Evolutionary conservation across 164 flowering plant species (phyloP).

Genomic region (Magnolia sinica): DNA sequence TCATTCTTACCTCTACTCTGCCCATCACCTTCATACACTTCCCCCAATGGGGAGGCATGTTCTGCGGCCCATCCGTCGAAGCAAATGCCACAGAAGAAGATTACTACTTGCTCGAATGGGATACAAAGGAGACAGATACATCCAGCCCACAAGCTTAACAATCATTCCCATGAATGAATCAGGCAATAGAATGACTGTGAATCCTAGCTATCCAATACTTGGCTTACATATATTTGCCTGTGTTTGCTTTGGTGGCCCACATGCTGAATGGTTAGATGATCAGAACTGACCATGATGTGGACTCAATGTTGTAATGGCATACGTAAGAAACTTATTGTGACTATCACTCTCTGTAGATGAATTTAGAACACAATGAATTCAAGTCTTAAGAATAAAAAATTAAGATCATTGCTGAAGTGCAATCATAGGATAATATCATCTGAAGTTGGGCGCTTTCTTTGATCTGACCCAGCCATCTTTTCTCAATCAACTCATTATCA

Average conservation of each 20-base stretch:
- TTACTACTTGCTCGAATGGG: slow-evolving; percentile 71
- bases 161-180: neutral
- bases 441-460: slow-evolving; percentile 2
- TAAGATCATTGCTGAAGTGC: no score
- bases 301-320: no score
- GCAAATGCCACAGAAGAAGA: slow-evolving; percentile 53
- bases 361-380: no score
- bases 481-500: slow-evolving; percentile 67
- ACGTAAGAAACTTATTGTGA: no score
- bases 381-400: no score
- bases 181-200: no score
- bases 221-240: no score
- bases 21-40: slow-evolving; percentile 63
- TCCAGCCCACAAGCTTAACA: neutral
- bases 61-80: slow-evolving; percentile 55
- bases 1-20: slow-evolving; percentile 68
- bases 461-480: slow-evolving; percentile 50
- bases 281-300: no score
- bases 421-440: neutral
- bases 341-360: no score
- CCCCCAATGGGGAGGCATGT: slow-evolving; percentile 95
- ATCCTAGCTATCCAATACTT: no score
- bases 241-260: no score
- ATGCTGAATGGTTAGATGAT: no score
- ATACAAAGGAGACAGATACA: slow-evolving; percentile 32